These are phyloP conservation scores for Sphaerobolus stellatus DNA, from an alignment of 1,284 basidiomycete genomes.

Conservation along the genomic window DNA sequence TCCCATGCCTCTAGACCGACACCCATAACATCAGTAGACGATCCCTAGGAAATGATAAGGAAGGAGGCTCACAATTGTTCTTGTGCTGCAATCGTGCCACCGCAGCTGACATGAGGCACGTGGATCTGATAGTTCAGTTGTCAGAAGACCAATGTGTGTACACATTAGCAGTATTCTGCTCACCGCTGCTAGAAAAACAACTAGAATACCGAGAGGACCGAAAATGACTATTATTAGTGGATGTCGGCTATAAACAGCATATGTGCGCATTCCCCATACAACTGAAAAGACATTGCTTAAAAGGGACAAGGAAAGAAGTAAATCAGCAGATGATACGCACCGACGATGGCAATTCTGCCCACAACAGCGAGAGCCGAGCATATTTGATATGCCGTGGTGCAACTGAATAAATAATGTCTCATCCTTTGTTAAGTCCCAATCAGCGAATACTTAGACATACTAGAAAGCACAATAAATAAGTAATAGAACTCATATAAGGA, in stretches of 20 bases:
- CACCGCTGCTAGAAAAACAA: not conserved
- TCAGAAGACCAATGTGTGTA: too few relatives aligned
- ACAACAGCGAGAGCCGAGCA: slow-evolving; percentile 32
- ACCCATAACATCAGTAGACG: too few relatives aligned
- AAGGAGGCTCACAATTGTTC: too few relatives aligned
- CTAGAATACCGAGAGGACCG: not conserved
- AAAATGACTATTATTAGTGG: not conserved
- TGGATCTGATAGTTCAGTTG: too few relatives aligned
- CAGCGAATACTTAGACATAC: too few relatives aligned
- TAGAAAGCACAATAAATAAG: too few relatives aligned
- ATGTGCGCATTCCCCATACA: not conserved
- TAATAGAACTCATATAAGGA: too few relatives aligned
- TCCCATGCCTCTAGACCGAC: too few relatives aligned
- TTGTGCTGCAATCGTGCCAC: not conserved
- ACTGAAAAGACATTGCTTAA: not conserved
- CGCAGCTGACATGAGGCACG: not conserved
- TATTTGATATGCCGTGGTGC: slow-evolving; percentile 32
- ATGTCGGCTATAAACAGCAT: not conserved
- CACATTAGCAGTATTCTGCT: not conserved
- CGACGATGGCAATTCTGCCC: slow-evolving; percentile 32
- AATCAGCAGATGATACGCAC: slow-evolving; percentile 20
- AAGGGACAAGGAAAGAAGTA: not conserved
- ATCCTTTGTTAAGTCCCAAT: too few relatives aligned
- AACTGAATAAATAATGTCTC: slow-evolving; percentile 26
- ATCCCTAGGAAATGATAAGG: too few relatives aligned